Evolutionary conservation across 495 filamentous ascomycete genomes (phyloP).

Genomic region (Hamigera avellanea): DNA sequence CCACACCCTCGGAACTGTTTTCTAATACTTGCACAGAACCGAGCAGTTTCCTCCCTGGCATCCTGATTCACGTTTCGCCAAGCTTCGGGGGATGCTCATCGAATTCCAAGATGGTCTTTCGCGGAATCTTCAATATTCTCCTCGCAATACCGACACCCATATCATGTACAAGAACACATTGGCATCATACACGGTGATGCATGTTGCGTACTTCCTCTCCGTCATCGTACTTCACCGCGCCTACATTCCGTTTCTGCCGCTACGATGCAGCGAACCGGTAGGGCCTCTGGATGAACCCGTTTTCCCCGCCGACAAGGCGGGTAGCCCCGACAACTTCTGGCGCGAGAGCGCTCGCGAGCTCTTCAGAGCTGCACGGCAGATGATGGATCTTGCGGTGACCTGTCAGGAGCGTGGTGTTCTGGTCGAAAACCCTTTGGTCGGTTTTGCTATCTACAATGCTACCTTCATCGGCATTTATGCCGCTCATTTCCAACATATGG

Average conservation of each 20-base stretch:
- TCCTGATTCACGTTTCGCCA: conserved; percentile 46
- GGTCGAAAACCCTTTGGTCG: conserved; percentile 69
- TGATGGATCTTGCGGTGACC: conserved; percentile 64
- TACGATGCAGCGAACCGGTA: conserved; percentile 53
- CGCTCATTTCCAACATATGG: conserved; percentile 68
- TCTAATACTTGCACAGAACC: conserved; percentile 8
- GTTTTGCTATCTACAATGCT: conserved; percentile 76
- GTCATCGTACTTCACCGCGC: conserved; percentile 71
- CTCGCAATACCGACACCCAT: conserved; percentile 68
- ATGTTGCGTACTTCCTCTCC: conserved; percentile 67
- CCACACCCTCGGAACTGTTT: no score
- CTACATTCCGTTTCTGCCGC: conserved; percentile 71
- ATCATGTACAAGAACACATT: conserved; percentile 60
- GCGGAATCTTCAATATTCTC: conserved; percentile 56
- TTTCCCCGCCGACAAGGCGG: conserved; percentile 43
- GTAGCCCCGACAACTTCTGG: conserved; percentile 53
- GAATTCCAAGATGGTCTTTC: conserved; percentile 59
- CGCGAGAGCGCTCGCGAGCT: conserved; percentile 60
- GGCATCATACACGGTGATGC: conserved; percentile 64
- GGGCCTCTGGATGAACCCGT: conserved; percentile 65
- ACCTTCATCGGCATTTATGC: conserved; percentile 61
- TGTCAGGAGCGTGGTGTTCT: conserved; percentile 59
- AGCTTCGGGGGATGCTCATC: conserved; percentile 47
- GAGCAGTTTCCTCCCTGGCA: conserved; percentile 55
- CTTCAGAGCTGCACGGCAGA: conserved; percentile 60